A percentile compares a stretch with the other conserved stretches of the same genome.
Evolutionary conservation across 2,329 filamentous ascomycete genomes (phyloP).

Genomic region (Rugonectria rugulosa): DNA sequence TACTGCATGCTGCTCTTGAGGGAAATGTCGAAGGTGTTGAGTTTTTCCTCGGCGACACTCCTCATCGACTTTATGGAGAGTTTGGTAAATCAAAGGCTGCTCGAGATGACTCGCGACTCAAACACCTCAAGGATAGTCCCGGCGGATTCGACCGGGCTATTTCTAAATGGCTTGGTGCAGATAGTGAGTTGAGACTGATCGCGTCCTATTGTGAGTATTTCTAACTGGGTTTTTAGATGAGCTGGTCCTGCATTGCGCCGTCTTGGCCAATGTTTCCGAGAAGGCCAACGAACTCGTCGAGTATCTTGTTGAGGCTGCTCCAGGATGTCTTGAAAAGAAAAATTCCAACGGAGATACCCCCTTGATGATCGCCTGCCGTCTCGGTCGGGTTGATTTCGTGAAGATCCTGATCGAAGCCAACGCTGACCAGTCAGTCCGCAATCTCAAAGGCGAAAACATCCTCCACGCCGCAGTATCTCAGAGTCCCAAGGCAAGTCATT

Average conservation of each 20-base stretch:
- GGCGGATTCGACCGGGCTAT: conserved; percentile 72
- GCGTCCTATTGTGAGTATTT: neutral
- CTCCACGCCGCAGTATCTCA: conserved; percentile 64
- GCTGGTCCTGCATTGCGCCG: conserved; percentile 71
- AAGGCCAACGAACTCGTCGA: conserved; percentile 64
- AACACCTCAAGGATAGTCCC: conserved; percentile 64
- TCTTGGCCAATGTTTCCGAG: conserved; percentile 53
- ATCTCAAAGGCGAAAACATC: conserved; percentile 70
- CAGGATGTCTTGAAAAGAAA: conserved; percentile 69
- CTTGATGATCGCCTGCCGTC: conserved; percentile 69
- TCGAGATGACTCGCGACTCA: conserved; percentile 67
- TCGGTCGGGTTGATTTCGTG: conserved; percentile 61
- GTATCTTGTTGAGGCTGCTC: conserved; percentile 70
- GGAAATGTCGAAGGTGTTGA: conserved; percentile 74
- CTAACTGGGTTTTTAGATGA: conserved; percentile 55
- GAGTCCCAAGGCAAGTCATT: conserved; percentile 43
- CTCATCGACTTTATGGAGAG: conserved; percentile 71
- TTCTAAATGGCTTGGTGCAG: conserved; percentile 65
- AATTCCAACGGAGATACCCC: conserved; percentile 68
- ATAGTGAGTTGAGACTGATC: conserved; percentile 56
- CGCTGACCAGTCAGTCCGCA: conserved; percentile 72
- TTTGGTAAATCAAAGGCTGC: conserved; percentile 69
- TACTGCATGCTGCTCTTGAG: conserved; percentile 63
- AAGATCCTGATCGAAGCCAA: conserved; percentile 71
- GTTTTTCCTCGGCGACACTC: conserved; percentile 79